A percentile compares a stretch with the other conserved stretches of the same genome.
Conservation (phyloP, 1,284 basidiomycete species). For the Apiotrichum brassicae region DNA sequence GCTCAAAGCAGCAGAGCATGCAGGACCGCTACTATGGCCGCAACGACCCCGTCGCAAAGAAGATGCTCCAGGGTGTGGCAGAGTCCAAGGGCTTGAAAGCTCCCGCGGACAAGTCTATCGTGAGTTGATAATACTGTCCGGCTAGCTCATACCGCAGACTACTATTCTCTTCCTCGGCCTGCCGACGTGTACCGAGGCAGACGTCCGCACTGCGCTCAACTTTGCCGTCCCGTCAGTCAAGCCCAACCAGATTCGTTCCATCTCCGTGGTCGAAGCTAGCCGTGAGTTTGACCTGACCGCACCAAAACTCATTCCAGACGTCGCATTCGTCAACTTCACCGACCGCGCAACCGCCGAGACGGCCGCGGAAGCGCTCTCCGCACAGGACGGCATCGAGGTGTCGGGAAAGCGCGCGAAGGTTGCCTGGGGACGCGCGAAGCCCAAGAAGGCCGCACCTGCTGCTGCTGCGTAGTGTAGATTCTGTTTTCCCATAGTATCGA, state of each 20-base stretch:
- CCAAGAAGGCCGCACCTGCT: slow-evolving; percentile 49
- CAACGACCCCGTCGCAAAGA: slow-evolving; percentile 84
- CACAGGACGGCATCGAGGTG: slow-evolving; percentile 69
- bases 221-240: slow-evolving; percentile 64
- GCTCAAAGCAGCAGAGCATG: slow-evolving; percentile 68
- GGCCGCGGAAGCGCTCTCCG: slow-evolving; percentile 75
- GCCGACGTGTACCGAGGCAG: slow-evolving; percentile 65
- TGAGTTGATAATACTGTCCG: slow-evolving; percentile 49
- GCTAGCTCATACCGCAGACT: slow-evolving; percentile 53
- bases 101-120: slow-evolving; percentile 79
- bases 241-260: slow-evolving; percentile 65
- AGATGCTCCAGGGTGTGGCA: slow-evolving; percentile 70
- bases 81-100: slow-evolving; percentile 73
- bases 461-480: slow-evolving; percentile 4
- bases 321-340: slow-evolving; percentile 93
- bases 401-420: slow-evolving; percentile 68
- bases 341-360: slow-evolving; percentile 72
- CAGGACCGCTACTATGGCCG: slow-evolving; percentile 85
- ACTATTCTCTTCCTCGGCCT: slow-evolving; percentile 87
- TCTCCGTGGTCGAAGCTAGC: slow-evolving; percentile 67
- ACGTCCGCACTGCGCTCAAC: slow-evolving; percentile 68
- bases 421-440: slow-evolving; percentile 68
- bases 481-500: neutral
- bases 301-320: slow-evolving; percentile 51
- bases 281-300: slow-evolving; percentile 27